Base-by-base conservation (phyloP, 495 filamentous ascomycete genomes). In the Tirmania nivea region DNA sequence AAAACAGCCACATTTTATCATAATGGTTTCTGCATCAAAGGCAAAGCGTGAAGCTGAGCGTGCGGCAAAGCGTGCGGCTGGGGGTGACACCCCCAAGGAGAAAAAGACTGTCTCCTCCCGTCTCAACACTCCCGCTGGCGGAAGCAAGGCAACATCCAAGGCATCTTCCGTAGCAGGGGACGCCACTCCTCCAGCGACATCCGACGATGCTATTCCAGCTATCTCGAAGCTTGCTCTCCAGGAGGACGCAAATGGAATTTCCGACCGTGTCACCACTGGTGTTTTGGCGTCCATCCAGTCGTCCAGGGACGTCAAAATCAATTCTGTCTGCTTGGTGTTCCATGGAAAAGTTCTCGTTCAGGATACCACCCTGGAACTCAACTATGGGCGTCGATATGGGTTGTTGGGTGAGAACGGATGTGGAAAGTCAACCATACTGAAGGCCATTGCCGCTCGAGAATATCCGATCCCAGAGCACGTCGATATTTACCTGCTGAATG, bases 361-460 rank as follows among this genome's bases (percentile, higher is more conserved):
- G 60, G 90, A 99, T 68, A 81, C 84, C 52, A 88, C 81, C 25
- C 75, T 99, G 63, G 90, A 99, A 68, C 75, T 99, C 60, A 94
- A 85, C 65, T 86, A 86, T 65, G 84, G 83, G 54, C 83, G 89
- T 59, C 78, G 90, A 52, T 99, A 99, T 67, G 90, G 90, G 65
- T 71, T 99, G 52, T 71, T 99, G 54, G 90, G 90, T 63, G 90
- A 99, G 75, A 99, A 99, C 79, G 90, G 90, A 51, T 99, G 90
- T 64, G 90, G 90, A 64, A 99, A 99, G 73, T 94, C 87, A 57
- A 99, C 90, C 10, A 69, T 96, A 0, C 76, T 99, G 60, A 96
- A 95, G 75, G 79, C 90, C 55, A 93, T 99, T 68, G 82, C 80
- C 62, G 78, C 78, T 61, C 83, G 92, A 65, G 90, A 99, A 69